Base-by-base conservation (phyloP, 2,329 filamentous ascomycete genomes). In the Ophiostoma sp. region DNA sequence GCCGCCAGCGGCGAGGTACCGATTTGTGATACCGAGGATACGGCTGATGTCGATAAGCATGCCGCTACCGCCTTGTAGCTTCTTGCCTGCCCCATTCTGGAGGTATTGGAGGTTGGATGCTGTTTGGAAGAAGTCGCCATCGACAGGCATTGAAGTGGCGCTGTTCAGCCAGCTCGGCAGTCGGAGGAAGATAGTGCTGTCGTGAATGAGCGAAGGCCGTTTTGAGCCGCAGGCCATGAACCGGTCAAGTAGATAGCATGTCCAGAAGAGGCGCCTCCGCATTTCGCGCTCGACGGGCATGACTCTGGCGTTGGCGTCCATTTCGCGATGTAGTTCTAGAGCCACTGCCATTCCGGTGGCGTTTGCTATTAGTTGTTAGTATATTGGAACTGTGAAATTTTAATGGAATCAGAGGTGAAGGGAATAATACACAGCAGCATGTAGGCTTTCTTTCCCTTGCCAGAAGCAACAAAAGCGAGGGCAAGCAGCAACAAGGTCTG, bases 1-100 rank as follows among this genome's bases (percentile, higher is more conserved):
- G 45, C 94, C 94, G 7, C 93, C 94, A 1, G 92, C 92, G 9
- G 93, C 93, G 69, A 97, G 86, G 80, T 97, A 97, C 74, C 91
- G 88, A 78, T 95, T 96, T 1, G 93, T 95, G 74, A 91, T 91
- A 45, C 94, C 93, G 7, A 97, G 86, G 63, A 97, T 93, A 45
- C 93, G 90, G 36, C 90, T 90, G 75, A 97, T 95, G 78, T 96
- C 93, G 76, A 97, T 93, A 39, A 97, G 86, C 88, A 97, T 91
- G 7, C 92, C 91, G 73, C 88, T 92, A 79, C 92, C 92, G 28
- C 93, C 92, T 77, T 94, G 92, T 0, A 88, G 88, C 77, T 90
- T 92, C 79, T 91, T 92, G 7, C 66, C 68, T 28, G 89, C 90
- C 28, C 86, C 87, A 45, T 91, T 89, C 72, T 92, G 87, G 75